Evolutionary conservation across 805 yeast genomes (phyloP), one percentile per base, ranked within the genome.

Genomic region (Wickerhamiella hasegawae): DNA sequence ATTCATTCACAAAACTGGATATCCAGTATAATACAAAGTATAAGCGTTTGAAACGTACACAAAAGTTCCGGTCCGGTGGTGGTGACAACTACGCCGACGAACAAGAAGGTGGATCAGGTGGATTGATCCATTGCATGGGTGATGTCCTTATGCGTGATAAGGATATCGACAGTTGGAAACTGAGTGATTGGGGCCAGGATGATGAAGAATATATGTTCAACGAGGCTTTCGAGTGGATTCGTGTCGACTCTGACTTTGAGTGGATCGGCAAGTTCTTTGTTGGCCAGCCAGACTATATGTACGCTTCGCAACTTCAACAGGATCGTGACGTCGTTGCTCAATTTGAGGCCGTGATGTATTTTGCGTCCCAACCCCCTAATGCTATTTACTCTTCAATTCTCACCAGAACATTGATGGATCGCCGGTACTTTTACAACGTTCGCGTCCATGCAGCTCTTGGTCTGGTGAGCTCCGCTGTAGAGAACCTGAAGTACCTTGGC

Each of bases 301-400:
- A 70, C 52, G 80, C 83, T 1, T 81, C 97, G 0, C 98, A 90
- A 50, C 59, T 90, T 21, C 90, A 81, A 46, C 93, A 84, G 51
- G 99, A 90, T 56, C 62, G 95, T 42, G 99, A 90, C 51, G 92
- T 90, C 15, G 94, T 84, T 41, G 98, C 99, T 0, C 99, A 90
- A 49, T 57, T 73, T 29, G 94, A 83, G 36, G 83, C 95, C 8
- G 68, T 85, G 12, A 59, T 65, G 33, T 81, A 69, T 53, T 87
- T 82, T 54, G 74, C 78, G 5, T 69, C 65, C 9, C 67, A 70
- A 37, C 80, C 84, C 1, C 81, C 87, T 0, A 65, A 68, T 2
- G 44, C 64, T 0, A 61, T 79, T 4, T 79, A 83, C 50, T 81
- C 93, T 5, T 73, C 94, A 0, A 68, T 80, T 16, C 58, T 90